These are phyloP conservation scores for Lactifluus pinguis DNA, from an alignment of 768 basidiomycete genomes.

Conservation along the genomic window DNA sequence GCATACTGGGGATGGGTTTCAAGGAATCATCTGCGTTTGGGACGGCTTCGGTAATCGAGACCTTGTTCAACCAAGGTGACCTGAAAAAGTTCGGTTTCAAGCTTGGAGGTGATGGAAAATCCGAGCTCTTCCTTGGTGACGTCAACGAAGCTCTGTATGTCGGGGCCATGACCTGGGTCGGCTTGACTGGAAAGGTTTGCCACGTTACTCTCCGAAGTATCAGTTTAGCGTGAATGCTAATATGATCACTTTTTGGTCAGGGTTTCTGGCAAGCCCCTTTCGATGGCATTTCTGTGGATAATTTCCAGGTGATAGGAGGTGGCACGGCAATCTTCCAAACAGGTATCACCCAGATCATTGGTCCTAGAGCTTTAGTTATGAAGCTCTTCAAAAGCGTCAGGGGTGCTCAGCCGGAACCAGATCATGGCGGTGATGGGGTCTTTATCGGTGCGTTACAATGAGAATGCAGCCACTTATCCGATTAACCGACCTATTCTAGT, in stretches of 20 bases:
- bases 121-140: conserved; percentile 13
- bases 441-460: background rate
- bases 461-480: no score
- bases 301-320: background rate
- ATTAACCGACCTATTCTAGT: background rate
- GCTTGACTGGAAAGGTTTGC: background rate
- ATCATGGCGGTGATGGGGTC: background rate
- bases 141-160: background rate
- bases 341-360: conserved; percentile 22
- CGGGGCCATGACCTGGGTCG: background rate
- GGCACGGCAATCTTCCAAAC: conserved; percentile 16
- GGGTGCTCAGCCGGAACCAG: background rate
- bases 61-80: no score
- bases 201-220: background rate
- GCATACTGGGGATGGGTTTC: no score
- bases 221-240: background rate
- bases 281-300: conserved; percentile 7
- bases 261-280: conserved; percentile 20
- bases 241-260: background rate
- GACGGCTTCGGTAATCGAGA: no score
- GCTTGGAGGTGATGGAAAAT: conserved; percentile 14
- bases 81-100: no score
- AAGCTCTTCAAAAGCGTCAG: conserved; percentile 8
- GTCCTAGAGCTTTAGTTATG: conserved; percentile 2
- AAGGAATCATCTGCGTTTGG: no score